Conservation (phyloP, 495 filamentous ascomycete genomes). For the Aspergillus haitiensis region DNA sequence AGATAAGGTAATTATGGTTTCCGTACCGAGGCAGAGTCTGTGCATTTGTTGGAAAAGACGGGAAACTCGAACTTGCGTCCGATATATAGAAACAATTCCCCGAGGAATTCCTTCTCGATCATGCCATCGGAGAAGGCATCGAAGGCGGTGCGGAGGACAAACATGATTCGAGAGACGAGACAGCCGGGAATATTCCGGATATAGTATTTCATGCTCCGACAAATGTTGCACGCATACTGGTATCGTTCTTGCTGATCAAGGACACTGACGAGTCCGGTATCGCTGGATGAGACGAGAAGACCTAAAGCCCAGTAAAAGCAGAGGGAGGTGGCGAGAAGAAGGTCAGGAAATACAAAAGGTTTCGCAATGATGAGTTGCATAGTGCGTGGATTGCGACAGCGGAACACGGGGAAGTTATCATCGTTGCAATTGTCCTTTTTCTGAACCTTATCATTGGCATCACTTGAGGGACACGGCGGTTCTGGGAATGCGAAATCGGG, state of each 20-base stretch:
- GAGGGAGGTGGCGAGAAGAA: constrained; percentile 25
- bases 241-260: constrained; percentile 27
- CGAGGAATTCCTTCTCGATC: constrained; percentile 28
- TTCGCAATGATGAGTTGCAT: constrained; percentile 16
- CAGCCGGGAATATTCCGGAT: constrained; percentile 26
- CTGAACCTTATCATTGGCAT: too few species aligned
- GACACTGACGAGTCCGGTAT: constrained; percentile 25
- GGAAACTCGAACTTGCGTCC: constrained; percentile 27
- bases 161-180: constrained; percentile 33
- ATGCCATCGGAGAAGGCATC: constrained; percentile 29
- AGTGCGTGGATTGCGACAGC: constrained; percentile 22
- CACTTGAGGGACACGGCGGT: neutral
- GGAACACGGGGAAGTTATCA: constrained; percentile 24
- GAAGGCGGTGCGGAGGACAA: constrained; percentile 28
- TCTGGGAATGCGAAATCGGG: neutral
- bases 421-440: neutral
- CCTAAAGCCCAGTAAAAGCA: constrained; percentile 30
- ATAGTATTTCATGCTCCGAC: constrained; percentile 34
- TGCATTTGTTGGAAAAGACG: constrained; percentile 28
- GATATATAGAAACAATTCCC: constrained; percentile 26
- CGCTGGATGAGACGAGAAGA: constrained; percentile 24
- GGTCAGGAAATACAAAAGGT: constrained; percentile 26
- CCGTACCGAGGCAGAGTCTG: constrained; percentile 15
- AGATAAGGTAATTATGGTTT: neutral
- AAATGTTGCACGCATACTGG: constrained; percentile 30